A percentile compares a stretch with the other conserved stretches of the same genome.
Evolutionary conservation across 1,139 yeast genomes (phyloP).

Genomic region (Waltiozyma sp.): DNA sequence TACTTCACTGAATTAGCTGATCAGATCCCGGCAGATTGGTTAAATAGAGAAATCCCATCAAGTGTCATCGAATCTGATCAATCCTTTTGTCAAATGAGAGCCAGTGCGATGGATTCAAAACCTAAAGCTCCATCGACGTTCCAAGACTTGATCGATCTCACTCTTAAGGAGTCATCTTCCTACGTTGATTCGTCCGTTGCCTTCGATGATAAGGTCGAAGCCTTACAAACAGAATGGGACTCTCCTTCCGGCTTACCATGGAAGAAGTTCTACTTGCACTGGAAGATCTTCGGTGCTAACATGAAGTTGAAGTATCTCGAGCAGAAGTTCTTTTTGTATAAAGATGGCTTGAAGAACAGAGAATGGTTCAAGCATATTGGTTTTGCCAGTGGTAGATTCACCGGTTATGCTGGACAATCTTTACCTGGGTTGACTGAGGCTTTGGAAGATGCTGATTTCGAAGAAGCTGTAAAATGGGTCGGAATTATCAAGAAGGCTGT

Average conservation of each 20-base stretch:
- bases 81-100: background rate
- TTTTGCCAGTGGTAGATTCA: constrained; percentile 73
- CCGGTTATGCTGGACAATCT: constrained; percentile 79
- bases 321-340: constrained; percentile 45
- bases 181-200: background rate
- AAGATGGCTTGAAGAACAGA: constrained; percentile 55
- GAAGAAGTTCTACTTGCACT: constrained; percentile 17
- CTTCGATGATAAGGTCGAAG: constrained; percentile 10
- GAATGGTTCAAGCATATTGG: constrained; percentile 84
- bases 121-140: background rate
- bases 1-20: constrained; percentile 24
- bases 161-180: background rate
- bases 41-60: constrained; percentile 10
- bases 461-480: constrained; percentile 46
- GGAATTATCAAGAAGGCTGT: constrained; percentile 33
- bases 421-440: constrained; percentile 78
- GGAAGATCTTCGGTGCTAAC: constrained; percentile 24
- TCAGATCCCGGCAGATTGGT: constrained; percentile 30
- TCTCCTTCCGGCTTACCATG: constrained; percentile 8
- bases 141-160: background rate
- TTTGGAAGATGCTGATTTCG: constrained; percentile 52
- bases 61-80: background rate
- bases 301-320: constrained; percentile 45
- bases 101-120: constrained; percentile 6
- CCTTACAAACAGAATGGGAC: constrained; percentile 1